Evolutionary conservation across 2,329 filamentous ascomycete species (phyloP).

Genomic region (Penicillium sp.): DNA sequence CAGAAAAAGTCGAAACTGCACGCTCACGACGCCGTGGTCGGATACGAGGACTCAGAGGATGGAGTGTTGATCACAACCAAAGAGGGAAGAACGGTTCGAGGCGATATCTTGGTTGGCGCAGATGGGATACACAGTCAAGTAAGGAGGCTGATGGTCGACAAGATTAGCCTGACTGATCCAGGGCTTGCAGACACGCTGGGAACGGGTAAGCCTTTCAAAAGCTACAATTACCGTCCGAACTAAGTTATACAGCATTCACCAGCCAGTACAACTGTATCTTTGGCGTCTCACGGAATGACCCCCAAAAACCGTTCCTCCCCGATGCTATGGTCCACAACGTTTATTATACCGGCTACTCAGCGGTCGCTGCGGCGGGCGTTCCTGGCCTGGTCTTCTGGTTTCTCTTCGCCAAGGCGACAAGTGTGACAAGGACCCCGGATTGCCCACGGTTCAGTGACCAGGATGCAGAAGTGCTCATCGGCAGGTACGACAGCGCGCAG

Average conservation of each 20-base stretch:
- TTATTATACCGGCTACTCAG: not conserved
- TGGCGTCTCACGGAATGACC: not conserved
- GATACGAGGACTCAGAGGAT: not conserved
- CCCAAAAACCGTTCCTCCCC: not conserved
- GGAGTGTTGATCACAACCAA: not conserved
- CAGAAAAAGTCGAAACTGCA: constrained; percentile 1
- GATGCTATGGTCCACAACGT: constrained; percentile 9
- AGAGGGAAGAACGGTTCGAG: not conserved
- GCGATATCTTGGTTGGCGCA: constrained; percentile 1
- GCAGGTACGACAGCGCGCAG: not conserved
- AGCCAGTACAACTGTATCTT: constrained; percentile 15
- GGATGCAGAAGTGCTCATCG: not conserved
- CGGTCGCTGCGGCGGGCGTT: constrained; percentile 2
- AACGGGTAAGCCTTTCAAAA: too few relatives aligned
- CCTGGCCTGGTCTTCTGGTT: constrained; percentile 12
- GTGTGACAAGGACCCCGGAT: not conserved
- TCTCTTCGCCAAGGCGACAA: constrained; percentile 4
- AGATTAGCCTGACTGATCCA: not conserved
- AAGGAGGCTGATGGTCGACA: constrained; percentile 1
- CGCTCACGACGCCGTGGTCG: not conserved
- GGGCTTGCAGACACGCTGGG: not conserved
- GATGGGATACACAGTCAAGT: constrained; percentile 6
- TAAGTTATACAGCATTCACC: not conserved
- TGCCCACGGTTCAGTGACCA: constrained; percentile 6
- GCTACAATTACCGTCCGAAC: too few relatives aligned